Percentiles rank a stretch among this genome's conserved stretches.
phyloP scores from a whole-genome alignment of 441 rosid genomes.

The Gossypium schwendimanii region DNA sequence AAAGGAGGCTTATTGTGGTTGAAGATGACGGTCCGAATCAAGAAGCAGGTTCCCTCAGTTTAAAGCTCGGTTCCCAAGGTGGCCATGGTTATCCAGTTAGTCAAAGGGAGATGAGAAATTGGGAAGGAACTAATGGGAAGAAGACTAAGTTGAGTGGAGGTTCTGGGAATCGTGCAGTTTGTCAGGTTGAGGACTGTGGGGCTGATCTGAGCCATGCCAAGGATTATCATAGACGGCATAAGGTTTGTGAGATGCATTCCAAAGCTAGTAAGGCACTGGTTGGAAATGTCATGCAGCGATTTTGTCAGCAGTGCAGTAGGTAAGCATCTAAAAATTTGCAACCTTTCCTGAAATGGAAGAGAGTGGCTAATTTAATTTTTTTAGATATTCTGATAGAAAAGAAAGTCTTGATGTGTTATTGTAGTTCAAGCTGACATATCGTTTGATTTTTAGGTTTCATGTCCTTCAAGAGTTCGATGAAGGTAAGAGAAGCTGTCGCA shows the following conservation, averaged over 20 bases:
- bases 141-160: slow-evolving; percentile 58
- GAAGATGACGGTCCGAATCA: slow-evolving; percentile 42
- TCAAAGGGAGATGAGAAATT: slow-evolving; percentile 27
- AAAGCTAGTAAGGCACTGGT: slow-evolving; percentile 84
- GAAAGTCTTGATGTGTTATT: background rate
- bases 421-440: background rate
- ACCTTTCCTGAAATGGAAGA: background rate
- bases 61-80: slow-evolving; percentile 61
- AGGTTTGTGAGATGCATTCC: slow-evolving; percentile 94
- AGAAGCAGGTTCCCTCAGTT: slow-evolving; percentile 40
- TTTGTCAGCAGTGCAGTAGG: slow-evolving; percentile 99
- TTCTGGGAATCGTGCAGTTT: slow-evolving; percentile 53
- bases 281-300: slow-evolving; percentile 84
- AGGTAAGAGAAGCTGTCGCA: slow-evolving; percentile 95
- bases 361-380: background rate
- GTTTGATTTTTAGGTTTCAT: slow-evolving; percentile 57
- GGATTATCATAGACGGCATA: slow-evolving; percentile 92
- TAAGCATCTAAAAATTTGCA: slow-evolving; percentile 21
- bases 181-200: slow-evolving; percentile 92
- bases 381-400: background rate
- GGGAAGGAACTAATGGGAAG: slow-evolving; percentile 43
- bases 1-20: slow-evolving; percentile 58
- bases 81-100: slow-evolving; percentile 38
- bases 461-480: slow-evolving; percentile 96
- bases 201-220: slow-evolving; percentile 86